phyloP scores from a whole-genome alignment of 345 rosid genomes.

The Kernera saxatilis region DNA sequence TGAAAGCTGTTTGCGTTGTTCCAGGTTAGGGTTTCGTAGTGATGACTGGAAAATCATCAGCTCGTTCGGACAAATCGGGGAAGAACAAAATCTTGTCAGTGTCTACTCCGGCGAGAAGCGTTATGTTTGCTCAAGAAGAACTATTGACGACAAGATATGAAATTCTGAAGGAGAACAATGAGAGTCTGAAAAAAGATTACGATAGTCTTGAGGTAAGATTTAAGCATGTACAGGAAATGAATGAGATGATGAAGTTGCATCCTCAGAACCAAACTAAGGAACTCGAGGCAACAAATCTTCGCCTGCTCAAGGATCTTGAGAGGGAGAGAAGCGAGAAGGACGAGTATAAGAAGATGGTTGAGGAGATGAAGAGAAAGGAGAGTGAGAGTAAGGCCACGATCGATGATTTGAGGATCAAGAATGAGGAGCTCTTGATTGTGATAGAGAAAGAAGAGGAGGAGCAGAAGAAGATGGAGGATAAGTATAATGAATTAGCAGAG shows the following conservation, averaged over 20 bases:
- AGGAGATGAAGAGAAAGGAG: not conserved
- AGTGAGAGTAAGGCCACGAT: not conserved
- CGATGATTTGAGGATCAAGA: not conserved
- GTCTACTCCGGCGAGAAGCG: not conserved
- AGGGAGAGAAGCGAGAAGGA: constrained; percentile 8
- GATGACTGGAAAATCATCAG: constrained; percentile 12
- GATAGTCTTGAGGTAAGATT: not conserved
- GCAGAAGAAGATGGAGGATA: not conserved
- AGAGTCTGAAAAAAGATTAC: constrained; percentile 1
- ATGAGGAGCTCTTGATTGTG: not conserved
- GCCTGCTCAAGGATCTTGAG: constrained; percentile 13
- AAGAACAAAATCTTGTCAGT: not conserved
- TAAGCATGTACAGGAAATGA: not conserved
- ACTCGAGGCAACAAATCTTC: not conserved
- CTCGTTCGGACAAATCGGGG: not conserved
- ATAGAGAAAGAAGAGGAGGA: not conserved
- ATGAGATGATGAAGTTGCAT: not conserved
- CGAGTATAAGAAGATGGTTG: not conserved
- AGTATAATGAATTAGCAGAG: not conserved
- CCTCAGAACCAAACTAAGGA: not conserved
- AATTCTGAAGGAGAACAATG: constrained; percentile 15
- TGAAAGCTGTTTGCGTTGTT: not conserved
- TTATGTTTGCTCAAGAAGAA: not conserved
- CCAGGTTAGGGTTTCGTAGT: constrained; percentile 2
- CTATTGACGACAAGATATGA: not conserved